Evolutionary conservation across 1,284 basidiomycete genomes (phyloP).

Genomic region (Trichosporon sp.): DNA sequence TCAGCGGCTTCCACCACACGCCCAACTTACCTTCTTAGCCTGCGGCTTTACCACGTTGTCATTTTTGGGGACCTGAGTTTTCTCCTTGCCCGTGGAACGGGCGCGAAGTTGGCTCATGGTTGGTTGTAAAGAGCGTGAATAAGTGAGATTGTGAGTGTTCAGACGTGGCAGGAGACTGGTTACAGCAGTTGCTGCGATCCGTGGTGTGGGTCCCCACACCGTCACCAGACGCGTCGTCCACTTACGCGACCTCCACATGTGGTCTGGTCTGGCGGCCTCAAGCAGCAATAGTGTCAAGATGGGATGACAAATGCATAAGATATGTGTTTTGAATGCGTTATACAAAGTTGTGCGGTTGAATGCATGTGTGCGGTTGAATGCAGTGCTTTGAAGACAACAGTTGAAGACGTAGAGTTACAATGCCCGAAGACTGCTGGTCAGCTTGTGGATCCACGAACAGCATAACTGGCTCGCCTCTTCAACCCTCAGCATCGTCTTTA

Average conservation of each 20-base stretch:
- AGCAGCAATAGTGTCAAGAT: too few species aligned
- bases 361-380: slow-evolving; percentile 1
- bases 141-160: background rate
- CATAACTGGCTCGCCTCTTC: background rate
- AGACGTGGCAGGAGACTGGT: background rate
- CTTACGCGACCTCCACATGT: background rate
- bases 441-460: background rate
- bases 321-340: background rate
- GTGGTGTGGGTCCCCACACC: background rate
- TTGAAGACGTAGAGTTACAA: background rate
- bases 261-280: too few species aligned
- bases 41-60: background rate
- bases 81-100: background rate
- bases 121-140: background rate
- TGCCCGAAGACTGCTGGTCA: background rate
- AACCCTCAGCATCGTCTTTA: slow-evolving; percentile 42
- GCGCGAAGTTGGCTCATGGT: background rate
- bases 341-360: background rate
- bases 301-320: background rate
- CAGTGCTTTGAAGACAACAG: background rate
- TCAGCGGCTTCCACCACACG: background rate
- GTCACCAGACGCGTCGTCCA: background rate
- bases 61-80: background rate
- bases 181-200: background rate
- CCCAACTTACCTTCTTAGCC: background rate